Evolutionary conservation across 306 rosid genomes (phyloP), one percentile per base, ranked within the genome.

Genomic region (Trichosanthes truncata): DNA sequence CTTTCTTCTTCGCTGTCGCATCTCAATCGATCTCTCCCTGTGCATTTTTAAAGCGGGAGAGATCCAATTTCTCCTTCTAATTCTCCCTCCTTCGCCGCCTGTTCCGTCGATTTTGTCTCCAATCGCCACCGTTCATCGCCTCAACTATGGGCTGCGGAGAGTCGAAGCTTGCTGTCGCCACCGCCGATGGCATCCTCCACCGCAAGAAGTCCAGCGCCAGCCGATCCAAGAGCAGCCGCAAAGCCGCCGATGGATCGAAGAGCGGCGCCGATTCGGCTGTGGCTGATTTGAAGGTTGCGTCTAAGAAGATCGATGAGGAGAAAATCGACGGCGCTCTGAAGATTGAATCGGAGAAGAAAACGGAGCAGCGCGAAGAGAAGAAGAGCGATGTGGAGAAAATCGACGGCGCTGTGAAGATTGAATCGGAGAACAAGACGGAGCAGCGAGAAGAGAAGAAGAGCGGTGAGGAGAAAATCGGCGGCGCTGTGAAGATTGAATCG

Each of bases 91-190:
- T 31, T 41, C 29, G 15, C 76, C 11, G 6, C 76, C n/a, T 43
- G 10, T 3, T 69, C 35, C 23, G 0, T 69, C 53, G 0, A 69
- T 43, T 29, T 60, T 38, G 12, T n/a, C 67, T 61, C 20, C 21
- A 18, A 18, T 52, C 21, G 52, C 52, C 65, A 0, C 6, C 20
- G 35, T 61, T 61, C 0, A 61, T 26, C 38, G 9, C 49, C 8
- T n/a, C 52, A 15, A 7, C 25, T 26, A 94, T 94, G 97, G 97
- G 94, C 57, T 92, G 97, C 61, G 92, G 94, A 57, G 90, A 94
- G 82, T 94, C 97, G 20, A 94, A 94, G 80, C 88, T 81, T 52
- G 94, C 85, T 46, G 88, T 94, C 57, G 93, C 84, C 55, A 81
- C 93, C 38, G 84, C 82, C 53, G 90, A 89, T 81, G 88, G 90